phyloP scores from a whole-genome alignment of 192 early-diverging fungal genomes.

The Neocallimastix lanati region DNA sequence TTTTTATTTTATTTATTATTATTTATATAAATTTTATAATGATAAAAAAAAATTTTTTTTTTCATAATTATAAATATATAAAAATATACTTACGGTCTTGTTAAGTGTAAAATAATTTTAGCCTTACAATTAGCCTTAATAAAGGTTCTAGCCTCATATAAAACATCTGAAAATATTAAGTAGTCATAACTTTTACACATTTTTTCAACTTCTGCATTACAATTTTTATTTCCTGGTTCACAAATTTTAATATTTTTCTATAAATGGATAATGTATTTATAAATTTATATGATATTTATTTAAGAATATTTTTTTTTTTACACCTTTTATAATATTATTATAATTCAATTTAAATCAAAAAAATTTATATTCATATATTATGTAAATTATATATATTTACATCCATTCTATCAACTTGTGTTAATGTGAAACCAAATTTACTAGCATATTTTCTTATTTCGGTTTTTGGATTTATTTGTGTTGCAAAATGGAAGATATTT shows the following conservation, averaged over 20 bases:
- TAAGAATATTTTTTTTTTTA: too few relatives aligned
- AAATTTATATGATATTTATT: too few relatives aligned
- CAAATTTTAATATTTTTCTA: not conserved
- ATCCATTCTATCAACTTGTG: not conserved
- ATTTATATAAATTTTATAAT: too few relatives aligned
- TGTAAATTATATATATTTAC: not conserved
- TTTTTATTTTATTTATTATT: too few relatives aligned
- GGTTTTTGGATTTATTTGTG: not conserved
- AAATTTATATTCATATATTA: too few relatives aligned
- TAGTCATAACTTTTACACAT: not conserved
- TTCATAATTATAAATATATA: too few relatives aligned
- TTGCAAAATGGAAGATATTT: not conserved
- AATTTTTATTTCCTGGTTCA: not conserved
- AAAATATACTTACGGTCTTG: not conserved
- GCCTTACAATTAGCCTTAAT: not conserved
- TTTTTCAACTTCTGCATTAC: not conserved
- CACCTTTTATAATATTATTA: too few relatives aligned
- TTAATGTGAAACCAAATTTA: not conserved
- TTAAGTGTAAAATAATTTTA: not conserved
- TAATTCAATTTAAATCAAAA: too few relatives aligned
- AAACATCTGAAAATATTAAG: not conserved
- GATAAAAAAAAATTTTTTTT: too few relatives aligned
- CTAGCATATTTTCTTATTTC: not conserved
- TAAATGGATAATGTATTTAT: too few relatives aligned
- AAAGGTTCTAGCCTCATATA: not conserved